phyloP scores from a whole-genome alignment of 495 filamentous ascomycete genomes.

The Hypoxylon subgilvum region DNA sequence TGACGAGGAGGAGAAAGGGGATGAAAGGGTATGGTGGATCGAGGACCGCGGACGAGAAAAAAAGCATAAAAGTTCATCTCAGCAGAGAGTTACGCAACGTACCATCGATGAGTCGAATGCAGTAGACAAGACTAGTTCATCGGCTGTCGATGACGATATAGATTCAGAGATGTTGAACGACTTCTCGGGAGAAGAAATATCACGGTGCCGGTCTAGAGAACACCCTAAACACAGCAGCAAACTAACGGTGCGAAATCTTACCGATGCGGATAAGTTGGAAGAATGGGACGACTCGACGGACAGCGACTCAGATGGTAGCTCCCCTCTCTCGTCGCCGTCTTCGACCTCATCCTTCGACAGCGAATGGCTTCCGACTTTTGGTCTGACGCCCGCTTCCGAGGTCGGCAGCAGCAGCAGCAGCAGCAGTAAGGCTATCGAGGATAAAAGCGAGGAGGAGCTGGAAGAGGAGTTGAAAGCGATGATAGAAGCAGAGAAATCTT shows the following conservation, averaged over 20 bases:
- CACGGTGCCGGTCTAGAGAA: conserved; percentile 9
- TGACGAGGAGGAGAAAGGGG: neutral
- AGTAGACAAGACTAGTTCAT: neutral
- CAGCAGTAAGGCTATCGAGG: neutral
- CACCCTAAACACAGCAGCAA: conserved; percentile 2
- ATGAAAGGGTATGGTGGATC: conserved; percentile 5
- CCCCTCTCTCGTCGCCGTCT: neutral
- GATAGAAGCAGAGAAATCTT: conserved; percentile 12
- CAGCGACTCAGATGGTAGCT: conserved; percentile 21
- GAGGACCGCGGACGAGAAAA: conserved; percentile 1
- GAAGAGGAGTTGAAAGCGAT: neutral
- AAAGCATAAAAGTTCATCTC: conserved; percentile 1
- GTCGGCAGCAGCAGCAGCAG: neutral
- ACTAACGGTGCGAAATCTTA: conserved; percentile 19
- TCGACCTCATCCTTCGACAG: conserved; percentile 16
- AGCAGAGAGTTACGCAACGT: neutral
- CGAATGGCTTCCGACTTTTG: conserved; percentile 18
- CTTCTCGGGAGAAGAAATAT: neutral
- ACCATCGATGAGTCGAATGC: neutral
- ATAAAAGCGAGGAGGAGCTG: conserved; percentile 6
- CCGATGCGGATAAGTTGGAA: conserved; percentile 6
- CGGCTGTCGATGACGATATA: neutral
- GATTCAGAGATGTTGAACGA: conserved; percentile 1
- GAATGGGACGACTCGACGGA: conserved; percentile 23
- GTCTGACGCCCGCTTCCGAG: neutral